phyloP scores from a whole-genome alignment of 495 filamentous ascomycete species.

The Aspergillus hancockii region DNA sequence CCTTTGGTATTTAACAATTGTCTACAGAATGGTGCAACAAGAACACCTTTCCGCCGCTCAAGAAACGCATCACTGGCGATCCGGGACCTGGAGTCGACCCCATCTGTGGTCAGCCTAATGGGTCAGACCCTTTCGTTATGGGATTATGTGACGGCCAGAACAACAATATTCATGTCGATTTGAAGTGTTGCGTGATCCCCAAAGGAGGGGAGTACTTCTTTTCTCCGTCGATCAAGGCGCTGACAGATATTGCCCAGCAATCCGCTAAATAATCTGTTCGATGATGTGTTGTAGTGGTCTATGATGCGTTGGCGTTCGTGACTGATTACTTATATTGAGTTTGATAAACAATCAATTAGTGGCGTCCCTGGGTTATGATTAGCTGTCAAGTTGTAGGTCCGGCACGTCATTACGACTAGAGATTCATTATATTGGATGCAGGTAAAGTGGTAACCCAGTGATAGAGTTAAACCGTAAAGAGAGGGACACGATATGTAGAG shows the following conservation, averaged over 20 bases:
- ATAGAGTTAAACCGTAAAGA: no score
- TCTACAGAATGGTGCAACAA: slow-evolving; percentile 8
- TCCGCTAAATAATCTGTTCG: no score
- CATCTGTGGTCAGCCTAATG: slow-evolving; percentile 11
- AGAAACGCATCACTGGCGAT: slow-evolving; percentile 7
- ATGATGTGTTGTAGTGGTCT: no score
- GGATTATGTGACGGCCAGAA: slow-evolving; percentile 1
- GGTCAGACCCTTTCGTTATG: slow-evolving; percentile 4
- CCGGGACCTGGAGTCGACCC: slow-evolving; percentile 4
- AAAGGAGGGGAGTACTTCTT: slow-evolving; percentile 34
- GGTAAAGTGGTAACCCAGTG: no score
- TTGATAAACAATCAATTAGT: no score
- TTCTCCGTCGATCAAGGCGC: slow-evolving; percentile 23
- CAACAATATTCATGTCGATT: slow-evolving; percentile 6
- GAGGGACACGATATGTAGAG: no score
- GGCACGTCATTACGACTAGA: no score
- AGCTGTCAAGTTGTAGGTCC: no score
- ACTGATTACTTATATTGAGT: no score
- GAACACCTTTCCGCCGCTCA: slow-evolving; percentile 3
- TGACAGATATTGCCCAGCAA: not conserved
- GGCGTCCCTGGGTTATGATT: no score
- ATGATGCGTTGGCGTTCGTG: no score
- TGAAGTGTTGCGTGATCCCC: slow-evolving; percentile 21
- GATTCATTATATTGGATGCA: no score
- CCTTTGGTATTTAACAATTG: not conserved